Conservation (phyloP, 495 filamentous ascomycete species). For the Penicillium ochrochloron region DNA sequence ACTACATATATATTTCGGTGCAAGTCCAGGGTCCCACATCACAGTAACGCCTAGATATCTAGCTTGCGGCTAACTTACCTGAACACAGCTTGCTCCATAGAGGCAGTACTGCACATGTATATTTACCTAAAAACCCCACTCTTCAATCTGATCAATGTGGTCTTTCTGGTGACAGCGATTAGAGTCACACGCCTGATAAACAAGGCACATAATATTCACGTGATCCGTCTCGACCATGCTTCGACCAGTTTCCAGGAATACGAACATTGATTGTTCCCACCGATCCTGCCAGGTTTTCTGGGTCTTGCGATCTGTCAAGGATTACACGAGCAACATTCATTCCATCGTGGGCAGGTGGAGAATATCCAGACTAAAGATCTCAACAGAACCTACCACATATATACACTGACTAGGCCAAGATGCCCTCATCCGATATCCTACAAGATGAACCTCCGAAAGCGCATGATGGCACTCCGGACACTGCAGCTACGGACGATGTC, state of each 20-base stretch:
- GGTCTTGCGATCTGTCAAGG: not conserved
- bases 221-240: not conserved
- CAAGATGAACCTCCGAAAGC: not conserved
- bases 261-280: not conserved
- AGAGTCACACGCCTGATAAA: constrained; percentile 4
- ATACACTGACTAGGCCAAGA: constrained; percentile 6
- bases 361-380: not conserved
- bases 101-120: too few relatives aligned
- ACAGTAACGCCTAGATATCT: not conserved
- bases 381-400: not conserved
- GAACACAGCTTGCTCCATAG: not conserved
- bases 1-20: not conserved
- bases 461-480: not conserved
- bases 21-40: not conserved
- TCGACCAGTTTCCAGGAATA: not conserved
- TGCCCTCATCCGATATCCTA: not conserved
- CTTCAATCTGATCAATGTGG: not conserved
- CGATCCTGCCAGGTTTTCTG: not conserved
- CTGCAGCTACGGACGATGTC: constrained; percentile 25
- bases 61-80: not conserved
- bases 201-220: constrained; percentile 2
- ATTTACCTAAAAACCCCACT: too few relatives aligned
- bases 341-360: not conserved
- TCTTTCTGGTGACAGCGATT: too few relatives aligned
- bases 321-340: not conserved